A percentile compares a stretch with the other conserved stretches of the same genome.
Evolutionary conservation across 805 yeast genomes (phyloP).

Genomic region (Cyberlindnera petersonii): DNA sequence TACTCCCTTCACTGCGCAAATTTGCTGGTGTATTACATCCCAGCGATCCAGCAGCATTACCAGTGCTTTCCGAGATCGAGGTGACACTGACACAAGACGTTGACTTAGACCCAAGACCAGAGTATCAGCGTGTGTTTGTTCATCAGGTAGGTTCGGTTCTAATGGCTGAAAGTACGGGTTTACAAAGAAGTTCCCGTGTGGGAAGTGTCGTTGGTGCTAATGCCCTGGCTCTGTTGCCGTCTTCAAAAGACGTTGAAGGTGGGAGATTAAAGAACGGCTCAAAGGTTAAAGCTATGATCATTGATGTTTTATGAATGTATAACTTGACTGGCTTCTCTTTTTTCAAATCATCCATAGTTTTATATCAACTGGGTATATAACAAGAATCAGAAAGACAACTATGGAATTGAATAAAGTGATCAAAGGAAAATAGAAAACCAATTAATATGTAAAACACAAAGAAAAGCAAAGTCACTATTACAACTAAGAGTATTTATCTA

Average conservation of each 20-base stretch:
- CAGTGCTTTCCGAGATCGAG: slow-evolving; percentile 31
- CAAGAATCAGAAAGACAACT: too few relatives aligned
- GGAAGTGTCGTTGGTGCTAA: slow-evolving; percentile 46
- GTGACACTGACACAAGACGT: slow-evolving; percentile 33
- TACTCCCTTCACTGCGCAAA: slow-evolving; percentile 39
- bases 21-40: slow-evolving; percentile 31
- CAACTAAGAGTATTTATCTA: too few relatives aligned
- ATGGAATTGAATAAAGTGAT: too few relatives aligned
- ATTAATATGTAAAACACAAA: too few relatives aligned
- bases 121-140: slow-evolving; percentile 44
- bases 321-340: neutral
- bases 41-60: slow-evolving; percentile 15
- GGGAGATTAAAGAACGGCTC: slow-evolving; percentile 21
- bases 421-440: too few relatives aligned
- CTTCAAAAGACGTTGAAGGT: slow-evolving; percentile 18
- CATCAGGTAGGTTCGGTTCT: slow-evolving; percentile 29
- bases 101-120: slow-evolving; percentile 46
- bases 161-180: slow-evolving; percentile 43
- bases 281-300: slow-evolving; percentile 27
- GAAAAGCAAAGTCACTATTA: too few relatives aligned
- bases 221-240: slow-evolving; percentile 42
- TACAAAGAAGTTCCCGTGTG: slow-evolving; percentile 48
- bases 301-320: slow-evolving; percentile 22
- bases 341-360: neutral
- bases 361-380: neutral